These are phyloP conservation scores for Lipomyces japonicus DNA, from an alignment of 805 yeast genomes.

Conservation along the genomic window DNA sequence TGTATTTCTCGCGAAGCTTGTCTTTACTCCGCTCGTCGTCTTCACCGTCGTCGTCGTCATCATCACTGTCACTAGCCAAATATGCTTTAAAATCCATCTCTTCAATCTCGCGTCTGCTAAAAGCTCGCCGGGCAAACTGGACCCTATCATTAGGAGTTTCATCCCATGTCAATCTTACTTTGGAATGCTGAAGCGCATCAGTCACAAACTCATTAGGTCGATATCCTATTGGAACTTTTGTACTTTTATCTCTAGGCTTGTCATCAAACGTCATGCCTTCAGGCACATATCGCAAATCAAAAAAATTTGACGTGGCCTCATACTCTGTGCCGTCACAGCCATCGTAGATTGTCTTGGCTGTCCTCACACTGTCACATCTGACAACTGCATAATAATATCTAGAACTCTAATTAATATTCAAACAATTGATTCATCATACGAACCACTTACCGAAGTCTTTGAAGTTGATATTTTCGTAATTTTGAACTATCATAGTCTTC, in stretches of 20 bases:
- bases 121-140: conserved; percentile 70
- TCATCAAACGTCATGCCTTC: conserved; percentile 86
- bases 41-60: conserved; percentile 48
- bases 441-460: conserved; percentile 57
- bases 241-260: conserved; percentile 69
- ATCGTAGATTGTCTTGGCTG: conserved; percentile 73
- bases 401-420: background rate
- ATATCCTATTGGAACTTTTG: conserved; percentile 68
- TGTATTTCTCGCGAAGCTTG: conserved; percentile 54
- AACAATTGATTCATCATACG: background rate
- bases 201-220: conserved; percentile 81
- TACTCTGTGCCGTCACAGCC: conserved; percentile 93
- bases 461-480: conserved; percentile 85
- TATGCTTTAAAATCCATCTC: conserved; percentile 78
- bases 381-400: conserved; percentile 85
- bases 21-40: conserved; percentile 24
- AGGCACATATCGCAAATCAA: conserved; percentile 89
- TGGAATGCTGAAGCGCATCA: conserved; percentile 93
- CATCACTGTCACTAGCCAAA: conserved; percentile 73
- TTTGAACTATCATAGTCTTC: conserved; percentile 82
- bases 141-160: conserved; percentile 91
- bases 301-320: conserved; percentile 91
- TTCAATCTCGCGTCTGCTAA: conserved; percentile 75
- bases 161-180: conserved; percentile 96
- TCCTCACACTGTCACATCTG: conserved; percentile 65